Base-by-base conservation (phyloP, 495 filamentous ascomycete species). In the Aspergillus nidulans region DNA sequence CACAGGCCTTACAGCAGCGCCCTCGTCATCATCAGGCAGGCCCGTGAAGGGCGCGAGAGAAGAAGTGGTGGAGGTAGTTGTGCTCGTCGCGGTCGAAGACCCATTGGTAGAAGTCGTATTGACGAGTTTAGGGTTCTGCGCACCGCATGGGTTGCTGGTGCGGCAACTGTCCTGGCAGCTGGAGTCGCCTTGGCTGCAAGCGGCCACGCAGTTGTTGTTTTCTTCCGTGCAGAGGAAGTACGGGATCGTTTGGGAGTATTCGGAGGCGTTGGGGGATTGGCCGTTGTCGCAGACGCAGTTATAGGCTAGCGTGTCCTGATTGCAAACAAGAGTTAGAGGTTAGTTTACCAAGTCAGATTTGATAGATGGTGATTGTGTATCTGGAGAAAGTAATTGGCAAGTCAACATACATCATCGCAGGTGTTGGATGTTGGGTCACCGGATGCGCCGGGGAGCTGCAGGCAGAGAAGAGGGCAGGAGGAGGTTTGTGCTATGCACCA, bases 241-340 rank as follows among this genome's bases (percentile, higher is more conserved):
- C 7, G 91, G 89, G 25, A 96, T 80, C 5, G 91, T 96, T 64
- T 88, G 81, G 19, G 88, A 88, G 79, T 88, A 96, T 67, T 95
- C 79, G 60, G 87, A 81, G 20, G 88, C 70, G 66, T 95, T 95
- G 57, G 91, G 91, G 34, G 78, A 69, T 56, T 74, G 62, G 60
- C 81, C 79, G 73, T 92, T 87, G 64, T 74, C 78, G 77, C 91
- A 96, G 62, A 90, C 69, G 63, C 91, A 96, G 57, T 69, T 64
- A 72, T 87, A 96, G 38, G 59, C 69, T 26, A 96, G 78, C 3
- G 79, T 78, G 59, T 79, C 67, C 89, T 94, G 54, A 25, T 23
- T 9, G 13, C 16, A 26, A 43, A 53, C 23, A 30, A n/a, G 13
- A 25, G 50, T 52, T 41, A 57, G 47, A 48, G 36, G 66, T 30